Evolutionary conservation across 1,284 basidiomycete genomes (phyloP).

Genomic region (Fomitopsis palustris): DNA sequence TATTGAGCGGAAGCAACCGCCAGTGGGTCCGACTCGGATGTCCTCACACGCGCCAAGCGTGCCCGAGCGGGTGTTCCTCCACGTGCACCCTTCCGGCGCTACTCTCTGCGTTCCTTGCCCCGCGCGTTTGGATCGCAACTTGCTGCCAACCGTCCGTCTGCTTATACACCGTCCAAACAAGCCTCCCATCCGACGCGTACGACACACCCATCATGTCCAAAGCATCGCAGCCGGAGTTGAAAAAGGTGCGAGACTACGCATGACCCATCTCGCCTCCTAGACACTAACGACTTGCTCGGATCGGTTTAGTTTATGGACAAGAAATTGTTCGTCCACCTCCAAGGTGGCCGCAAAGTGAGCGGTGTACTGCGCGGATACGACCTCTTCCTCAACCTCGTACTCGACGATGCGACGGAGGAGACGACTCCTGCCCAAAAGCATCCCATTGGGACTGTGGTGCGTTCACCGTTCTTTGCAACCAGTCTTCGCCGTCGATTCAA

Average conservation of each 20-base stretch:
- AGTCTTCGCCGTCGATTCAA: conserved; percentile 7
- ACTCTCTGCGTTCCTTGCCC: neutral
- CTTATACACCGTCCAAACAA: neutral
- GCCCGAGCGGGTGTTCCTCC: neutral
- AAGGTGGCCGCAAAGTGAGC: conserved; percentile 95
- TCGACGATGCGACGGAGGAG: conserved; percentile 95
- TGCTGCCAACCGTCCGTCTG: neutral
- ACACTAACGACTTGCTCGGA: neutral
- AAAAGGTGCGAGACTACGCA: conserved; percentile 61
- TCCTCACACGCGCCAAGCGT: conserved; percentile 1
- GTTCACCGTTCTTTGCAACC: conserved; percentile 30
- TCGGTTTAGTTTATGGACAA: conserved; percentile 93
- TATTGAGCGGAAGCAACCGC: neutral
- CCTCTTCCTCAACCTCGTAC: conserved; percentile 97
- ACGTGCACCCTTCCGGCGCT: neutral
- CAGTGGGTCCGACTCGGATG: neutral
- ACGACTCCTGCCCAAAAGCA: conserved; percentile 86
- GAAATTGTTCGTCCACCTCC: conserved; percentile 91
- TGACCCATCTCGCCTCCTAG: neutral
- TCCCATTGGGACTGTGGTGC: conserved; percentile 86
- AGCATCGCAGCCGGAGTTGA: conserved; percentile 89
- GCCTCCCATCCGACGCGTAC: conserved; percentile 6
- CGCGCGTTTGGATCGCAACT: neutral
- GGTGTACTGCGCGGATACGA: conserved; percentile 97
- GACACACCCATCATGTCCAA: conserved; percentile 65